Conservation (phyloP, 2,329 filamentous ascomycete genomes). For the Talaromyces islandicus region DNA sequence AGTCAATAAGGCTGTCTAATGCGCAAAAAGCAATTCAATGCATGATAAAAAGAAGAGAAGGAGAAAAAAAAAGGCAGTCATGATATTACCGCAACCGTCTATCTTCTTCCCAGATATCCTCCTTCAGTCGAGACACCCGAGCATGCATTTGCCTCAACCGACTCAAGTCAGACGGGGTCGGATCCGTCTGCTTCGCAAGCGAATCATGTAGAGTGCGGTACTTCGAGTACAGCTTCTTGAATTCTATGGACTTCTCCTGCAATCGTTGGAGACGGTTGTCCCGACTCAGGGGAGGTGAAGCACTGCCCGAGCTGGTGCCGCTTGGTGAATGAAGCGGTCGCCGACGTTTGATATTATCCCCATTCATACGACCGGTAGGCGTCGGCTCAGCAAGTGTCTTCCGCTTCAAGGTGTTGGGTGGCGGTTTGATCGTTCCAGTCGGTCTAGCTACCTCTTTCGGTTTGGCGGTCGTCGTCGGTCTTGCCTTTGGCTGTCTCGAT, state of each 20-base stretch:
- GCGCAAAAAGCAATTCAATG: neutral
- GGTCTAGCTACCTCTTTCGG: constrained; percentile 12
- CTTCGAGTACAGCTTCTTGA: constrained; percentile 53
- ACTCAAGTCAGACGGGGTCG: constrained; percentile 46
- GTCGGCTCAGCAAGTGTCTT: constrained; percentile 31
- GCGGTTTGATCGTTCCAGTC: constrained; percentile 25
- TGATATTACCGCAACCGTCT: constrained; percentile 22
- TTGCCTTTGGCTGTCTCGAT: constrained; percentile 21
- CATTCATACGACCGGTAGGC: constrained; percentile 23
- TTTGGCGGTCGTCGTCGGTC: neutral
- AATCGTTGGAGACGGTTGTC: constrained; percentile 33
- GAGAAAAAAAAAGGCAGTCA: neutral
- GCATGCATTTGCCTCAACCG: constrained; percentile 50
- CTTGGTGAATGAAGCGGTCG: constrained; percentile 30
- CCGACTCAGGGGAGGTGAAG: constrained; percentile 32
- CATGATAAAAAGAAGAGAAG: neutral
- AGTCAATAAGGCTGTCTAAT: neutral
- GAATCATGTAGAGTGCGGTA: constrained; percentile 52
- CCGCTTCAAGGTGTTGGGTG: constrained; percentile 32
- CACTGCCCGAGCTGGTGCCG: constrained; percentile 36
- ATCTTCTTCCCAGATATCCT: constrained; percentile 48
- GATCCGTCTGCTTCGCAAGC: constrained; percentile 32
- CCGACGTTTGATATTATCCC: constrained; percentile 36
- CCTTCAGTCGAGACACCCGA: constrained; percentile 51
- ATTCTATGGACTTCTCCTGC: constrained; percentile 38